Conservation (phyloP, 148 eudicot species). For the Camellia japonica region DNA sequence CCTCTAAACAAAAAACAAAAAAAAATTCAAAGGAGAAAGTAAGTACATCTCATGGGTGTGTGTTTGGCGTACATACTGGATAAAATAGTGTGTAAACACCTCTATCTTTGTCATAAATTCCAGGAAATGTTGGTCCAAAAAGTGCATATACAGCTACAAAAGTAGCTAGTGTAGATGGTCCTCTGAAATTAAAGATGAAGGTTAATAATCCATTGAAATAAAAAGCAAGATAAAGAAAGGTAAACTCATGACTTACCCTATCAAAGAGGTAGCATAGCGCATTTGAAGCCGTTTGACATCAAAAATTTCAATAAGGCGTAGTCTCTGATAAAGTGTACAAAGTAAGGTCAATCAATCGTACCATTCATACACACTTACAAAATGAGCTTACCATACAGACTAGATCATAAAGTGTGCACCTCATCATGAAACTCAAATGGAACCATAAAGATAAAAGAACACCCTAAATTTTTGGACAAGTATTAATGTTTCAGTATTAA, state of each 20-base stretch:
- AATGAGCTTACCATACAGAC: background rate
- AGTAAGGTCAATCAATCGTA: conserved; percentile 4
- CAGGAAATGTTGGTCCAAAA: conserved; percentile 97
- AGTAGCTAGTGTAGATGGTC: conserved; percentile 87
- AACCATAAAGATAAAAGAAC: background rate
- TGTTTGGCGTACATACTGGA: conserved; percentile 52
- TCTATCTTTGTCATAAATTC: conserved; percentile 82
- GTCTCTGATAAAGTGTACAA: conserved; percentile 43
- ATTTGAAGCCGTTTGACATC: conserved; percentile 94
- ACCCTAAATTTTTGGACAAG: background rate
- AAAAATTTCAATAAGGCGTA: conserved; percentile 91
- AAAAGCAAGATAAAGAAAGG: background rate
- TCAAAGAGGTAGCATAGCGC: conserved; percentile 84
- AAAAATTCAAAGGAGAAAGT: background rate
- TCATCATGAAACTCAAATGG: background rate
- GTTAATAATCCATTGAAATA: conserved; percentile 2
- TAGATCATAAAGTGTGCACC: background rate
- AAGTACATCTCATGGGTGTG: background rate
- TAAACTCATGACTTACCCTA: conserved; percentile 54
- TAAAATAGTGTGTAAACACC: conserved; percentile 83
- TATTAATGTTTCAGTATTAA: background rate
- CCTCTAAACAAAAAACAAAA: background rate
- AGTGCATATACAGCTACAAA: conserved; percentile 90
- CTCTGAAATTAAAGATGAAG: conserved; percentile 47
- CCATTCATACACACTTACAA: background rate